These are phyloP conservation scores for Intubia oerlemansii DNA, from an alignment of 2,329 filamentous ascomycete genomes.

Conservation along the genomic window DNA sequence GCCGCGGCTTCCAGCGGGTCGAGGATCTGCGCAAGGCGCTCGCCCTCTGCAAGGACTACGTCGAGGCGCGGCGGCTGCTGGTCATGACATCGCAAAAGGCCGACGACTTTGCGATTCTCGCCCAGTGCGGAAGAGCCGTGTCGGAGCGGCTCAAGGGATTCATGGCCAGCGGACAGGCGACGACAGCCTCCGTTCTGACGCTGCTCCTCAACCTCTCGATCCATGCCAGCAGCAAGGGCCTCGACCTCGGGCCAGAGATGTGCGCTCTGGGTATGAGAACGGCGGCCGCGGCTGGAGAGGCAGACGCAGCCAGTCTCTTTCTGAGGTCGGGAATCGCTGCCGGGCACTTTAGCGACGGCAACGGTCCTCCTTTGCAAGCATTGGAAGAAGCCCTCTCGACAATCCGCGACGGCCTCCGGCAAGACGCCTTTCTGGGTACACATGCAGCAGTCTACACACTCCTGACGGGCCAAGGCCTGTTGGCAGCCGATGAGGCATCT, in stretches of 20 bases:
- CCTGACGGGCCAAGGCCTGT: slow-evolving; percentile 6
- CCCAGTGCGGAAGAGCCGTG: slow-evolving; percentile 6
- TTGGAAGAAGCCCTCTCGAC: slow-evolving; percentile 8
- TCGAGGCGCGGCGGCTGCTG: slow-evolving; percentile 11
- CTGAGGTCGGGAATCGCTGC: no score
- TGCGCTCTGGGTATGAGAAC: slow-evolving; percentile 7
- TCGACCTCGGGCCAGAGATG: slow-evolving; percentile 3
- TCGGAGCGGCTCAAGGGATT: slow-evolving; percentile 3
- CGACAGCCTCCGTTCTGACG: slow-evolving; percentile 4
- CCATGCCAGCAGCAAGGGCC: slow-evolving; percentile 11
- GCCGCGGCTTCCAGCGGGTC: no score
- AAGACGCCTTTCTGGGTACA: no score
- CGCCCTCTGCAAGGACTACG: slow-evolving; percentile 2
- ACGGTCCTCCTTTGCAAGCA: background rate
- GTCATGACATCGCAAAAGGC: slow-evolving; percentile 7
- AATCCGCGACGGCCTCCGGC: no score
- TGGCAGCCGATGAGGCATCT: slow-evolving; percentile 2
- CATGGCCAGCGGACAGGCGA: background rate
- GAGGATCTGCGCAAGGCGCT: slow-evolving; percentile 6
- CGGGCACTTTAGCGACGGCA: slow-evolving; percentile 4
- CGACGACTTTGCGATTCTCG: no score
- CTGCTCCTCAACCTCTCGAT: slow-evolving; percentile 17
- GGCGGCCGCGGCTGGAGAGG: no score
- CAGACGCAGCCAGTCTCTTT: no score
- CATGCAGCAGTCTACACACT: no score